Evolutionary conservation across 345 rosid species (phyloP), one percentile per base, ranked within the genome.

Genomic region (Diplotaxis tenuifolia): DNA sequence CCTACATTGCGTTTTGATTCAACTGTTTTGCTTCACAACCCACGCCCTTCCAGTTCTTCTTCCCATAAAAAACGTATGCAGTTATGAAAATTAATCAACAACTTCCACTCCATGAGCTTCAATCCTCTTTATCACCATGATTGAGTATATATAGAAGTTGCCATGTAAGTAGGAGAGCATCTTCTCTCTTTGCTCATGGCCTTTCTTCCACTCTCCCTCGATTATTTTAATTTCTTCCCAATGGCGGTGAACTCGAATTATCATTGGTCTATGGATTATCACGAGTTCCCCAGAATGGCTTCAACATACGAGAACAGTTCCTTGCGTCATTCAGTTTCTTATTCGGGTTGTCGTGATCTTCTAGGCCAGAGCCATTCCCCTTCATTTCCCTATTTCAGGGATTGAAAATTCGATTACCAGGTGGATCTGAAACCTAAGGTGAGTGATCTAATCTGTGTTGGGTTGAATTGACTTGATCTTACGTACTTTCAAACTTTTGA

Each of bases 391-490:
- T 94, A 89, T 75, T 88, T 50, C 49, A 74, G 79, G n/a, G 83
- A 85, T 40, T 94, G 89, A 92, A 86, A 84, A 49, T 87, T 91
- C 62, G 84, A 83, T 70, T 82, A 75, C 77, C 58, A 53, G 4
- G 75, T 87, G 60, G 92, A 92, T 88, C 90, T 88, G 75, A 82
- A 82, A 83, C 97, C 97, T 55, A 87, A 77, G 92, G 99, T 88
- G 40, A 79, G 85, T 56, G 18, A 70, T 78, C 62, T 16, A 23
- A 40, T 63, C 62, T 62, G 28, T n/a, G 68, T 11, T 36, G 42
- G 14, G 11, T 47, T n/a, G 32, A 55, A 29, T 50, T 20, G 11
- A 0, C 25, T n/a, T 22, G 16, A 6, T 25, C 20, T 59, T 28
- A 28, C 56, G 9, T 31, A 34, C 42, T n/a, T n/a, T n/a, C n/a